Percentiles rank a stretch among this genome's conserved stretches.
These are phyloP conservation scores for Myrmaecium sp. DNA, from an alignment of 2,329 filamentous ascomycete genomes.

Conservation along the genomic window DNA sequence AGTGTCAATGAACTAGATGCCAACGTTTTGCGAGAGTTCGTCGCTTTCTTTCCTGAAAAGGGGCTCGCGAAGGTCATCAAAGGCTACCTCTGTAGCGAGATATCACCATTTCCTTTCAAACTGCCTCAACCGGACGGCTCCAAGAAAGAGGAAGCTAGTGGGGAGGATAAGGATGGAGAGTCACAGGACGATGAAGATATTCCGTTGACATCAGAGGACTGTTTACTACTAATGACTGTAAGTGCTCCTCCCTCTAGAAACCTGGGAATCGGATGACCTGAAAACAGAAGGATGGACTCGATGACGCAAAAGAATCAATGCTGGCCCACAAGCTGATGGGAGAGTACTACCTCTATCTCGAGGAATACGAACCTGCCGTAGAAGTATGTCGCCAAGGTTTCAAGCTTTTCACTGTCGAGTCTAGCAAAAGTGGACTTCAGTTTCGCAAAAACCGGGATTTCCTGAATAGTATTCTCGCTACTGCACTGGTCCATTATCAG, in stretches of 20 bases:
- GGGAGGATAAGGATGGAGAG: slow-evolving; percentile 10
- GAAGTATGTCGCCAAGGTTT: slow-evolving; percentile 65
- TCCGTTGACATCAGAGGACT: slow-evolving; percentile 57
- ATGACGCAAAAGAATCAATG: slow-evolving; percentile 43
- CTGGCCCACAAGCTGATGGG: slow-evolving; percentile 71
- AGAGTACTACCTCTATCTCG: slow-evolving; percentile 67
- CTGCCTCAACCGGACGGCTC: slow-evolving; percentile 4
- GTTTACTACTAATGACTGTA: slow-evolving; percentile 57
- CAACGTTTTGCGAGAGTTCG: slow-evolving; percentile 63
- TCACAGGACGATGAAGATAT: slow-evolving; percentile 28
- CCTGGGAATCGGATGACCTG: no score
- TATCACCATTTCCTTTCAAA: slow-evolving; percentile 60
- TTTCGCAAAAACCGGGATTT: slow-evolving; percentile 46
- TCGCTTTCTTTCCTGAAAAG: slow-evolving; percentile 65
- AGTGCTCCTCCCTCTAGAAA: slow-evolving; percentile 2
- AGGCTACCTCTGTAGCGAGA: slow-evolving; percentile 64
- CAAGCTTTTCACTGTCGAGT: slow-evolving; percentile 41
- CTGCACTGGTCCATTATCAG: slow-evolving; percentile 80
- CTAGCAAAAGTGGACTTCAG: slow-evolving; percentile 47
- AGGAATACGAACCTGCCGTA: slow-evolving; percentile 69
- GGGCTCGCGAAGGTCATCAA: slow-evolving; percentile 69
- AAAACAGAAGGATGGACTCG: slow-evolving; percentile 30
- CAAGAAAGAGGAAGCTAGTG: slow-evolving; percentile 17
- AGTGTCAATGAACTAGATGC: slow-evolving; percentile 51
- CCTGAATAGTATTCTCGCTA: slow-evolving; percentile 61